These are phyloP conservation scores for Chrysanthemum seticuspe DNA, from an alignment of 129 eudicot species.

Conservation along the genomic window DNA sequence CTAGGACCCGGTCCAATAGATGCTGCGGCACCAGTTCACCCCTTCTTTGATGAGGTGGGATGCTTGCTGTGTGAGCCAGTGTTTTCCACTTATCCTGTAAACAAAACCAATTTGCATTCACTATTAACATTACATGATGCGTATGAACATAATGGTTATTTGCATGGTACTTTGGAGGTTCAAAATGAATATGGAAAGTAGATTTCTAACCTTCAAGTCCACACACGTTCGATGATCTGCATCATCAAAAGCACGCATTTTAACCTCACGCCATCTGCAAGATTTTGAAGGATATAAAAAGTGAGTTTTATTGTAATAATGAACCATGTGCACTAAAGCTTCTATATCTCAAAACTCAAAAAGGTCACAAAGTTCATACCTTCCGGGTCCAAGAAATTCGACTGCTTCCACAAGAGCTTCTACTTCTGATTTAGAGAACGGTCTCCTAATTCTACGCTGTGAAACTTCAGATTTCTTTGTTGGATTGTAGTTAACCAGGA, in stretches of 20 bases:
- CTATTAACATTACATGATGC: neutral
- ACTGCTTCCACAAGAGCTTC: constrained; percentile 93
- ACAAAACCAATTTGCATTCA: neutral
- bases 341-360: too few species aligned
- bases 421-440: constrained; percentile 80
- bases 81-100: constrained; percentile 95
- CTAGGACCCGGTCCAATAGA: constrained; percentile 69
- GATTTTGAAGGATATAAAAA: constrained; percentile 1
- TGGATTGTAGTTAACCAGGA: constrained; percentile 40
- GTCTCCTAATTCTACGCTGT: constrained; percentile 69
- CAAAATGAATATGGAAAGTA: constrained; percentile 4
- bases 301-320: neutral
- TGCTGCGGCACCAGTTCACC: constrained; percentile 93
- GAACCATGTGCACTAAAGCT: neutral
- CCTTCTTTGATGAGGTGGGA: constrained; percentile 84
- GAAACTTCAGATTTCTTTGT: constrained; percentile 48
- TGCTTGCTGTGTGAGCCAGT: constrained; percentile 84
- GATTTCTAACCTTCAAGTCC: constrained; percentile 72
- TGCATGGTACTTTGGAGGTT: neutral
- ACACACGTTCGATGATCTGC: constrained; percentile 81
- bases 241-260: constrained; percentile 67
- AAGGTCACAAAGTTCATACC: constrained; percentile 37
- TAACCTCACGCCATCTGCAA: constrained; percentile 90
- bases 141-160: neutral
- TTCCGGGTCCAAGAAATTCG: constrained; percentile 92